Evolutionary conservation across 31 red algal species (phyloP).

Genomic region (Bonnemaisonia californica): DNA sequence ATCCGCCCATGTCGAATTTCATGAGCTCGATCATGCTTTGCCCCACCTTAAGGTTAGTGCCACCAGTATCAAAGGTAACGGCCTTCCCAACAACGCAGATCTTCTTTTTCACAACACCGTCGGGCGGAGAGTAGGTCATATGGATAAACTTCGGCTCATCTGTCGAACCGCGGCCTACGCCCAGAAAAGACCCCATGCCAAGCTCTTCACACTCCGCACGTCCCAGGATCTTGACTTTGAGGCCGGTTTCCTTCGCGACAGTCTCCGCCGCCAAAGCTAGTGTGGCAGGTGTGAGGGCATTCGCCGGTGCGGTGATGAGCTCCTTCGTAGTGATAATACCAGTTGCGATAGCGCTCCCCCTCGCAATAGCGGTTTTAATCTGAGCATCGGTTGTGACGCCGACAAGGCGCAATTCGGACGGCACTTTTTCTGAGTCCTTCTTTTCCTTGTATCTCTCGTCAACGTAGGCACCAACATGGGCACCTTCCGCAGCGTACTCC

Average conservation of each 20-base stretch:
- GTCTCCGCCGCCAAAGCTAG: conserved; percentile 69
- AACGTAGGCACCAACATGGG: conserved; percentile 39
- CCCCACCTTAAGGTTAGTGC: conserved; percentile 84
- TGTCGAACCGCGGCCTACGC: conserved; percentile 81
- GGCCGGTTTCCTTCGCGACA: conserved; percentile 57
- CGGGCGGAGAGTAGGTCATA: conserved; percentile 75
- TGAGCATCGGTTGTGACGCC: conserved; percentile 22
- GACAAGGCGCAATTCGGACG: conserved; percentile 25
- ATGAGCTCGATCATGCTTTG: conserved; percentile 87
- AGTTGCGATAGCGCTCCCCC: conserved; percentile 53
- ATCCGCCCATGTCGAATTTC: conserved; percentile 99
- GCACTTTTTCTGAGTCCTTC: conserved; percentile 66
- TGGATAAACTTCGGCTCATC: conserved; percentile 94
- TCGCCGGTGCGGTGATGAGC: conserved; percentile 86
- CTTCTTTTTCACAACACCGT: conserved; percentile 48
- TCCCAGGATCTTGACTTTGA: conserved; percentile 72
- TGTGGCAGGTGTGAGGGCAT: conserved; percentile 75
- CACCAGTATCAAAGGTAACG: conserved; percentile 93
- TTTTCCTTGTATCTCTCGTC: conserved; percentile 74
- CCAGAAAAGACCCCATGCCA: conserved; percentile 89
- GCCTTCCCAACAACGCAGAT: conserved; percentile 91
- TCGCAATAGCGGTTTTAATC: conserved; percentile 25
- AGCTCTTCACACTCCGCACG: conserved; percentile 79
- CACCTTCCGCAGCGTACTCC: conserved; percentile 46
- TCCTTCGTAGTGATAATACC: conserved; percentile 90